These are phyloP conservation scores for Arthrobotrys iridis DNA, from an alignment of 2,329 filamentous ascomycete species.

Conservation along the genomic window DNA sequence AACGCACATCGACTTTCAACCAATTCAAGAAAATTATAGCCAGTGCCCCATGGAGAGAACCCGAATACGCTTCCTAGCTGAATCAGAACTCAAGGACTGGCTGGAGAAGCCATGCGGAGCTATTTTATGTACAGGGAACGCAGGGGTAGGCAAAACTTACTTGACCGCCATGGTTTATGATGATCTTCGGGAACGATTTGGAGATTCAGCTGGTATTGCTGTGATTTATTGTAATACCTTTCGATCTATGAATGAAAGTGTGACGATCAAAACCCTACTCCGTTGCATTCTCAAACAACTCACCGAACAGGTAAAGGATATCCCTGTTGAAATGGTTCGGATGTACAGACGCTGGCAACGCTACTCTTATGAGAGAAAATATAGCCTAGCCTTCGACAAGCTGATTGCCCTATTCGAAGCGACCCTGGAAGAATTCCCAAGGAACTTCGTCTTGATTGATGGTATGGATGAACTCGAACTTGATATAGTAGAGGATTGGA, in stretches of 20 bases:
- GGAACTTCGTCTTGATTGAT: neutral
- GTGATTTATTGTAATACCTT: neutral
- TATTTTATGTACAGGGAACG: neutral
- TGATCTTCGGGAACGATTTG: neutral
- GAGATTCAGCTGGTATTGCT: neutral
- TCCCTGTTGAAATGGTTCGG: no score
- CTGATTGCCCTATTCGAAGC: neutral
- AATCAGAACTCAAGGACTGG: neutral
- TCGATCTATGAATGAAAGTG: neutral
- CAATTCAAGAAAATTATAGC: neutral
- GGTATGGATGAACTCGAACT: neutral
- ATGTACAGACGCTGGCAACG: no score
- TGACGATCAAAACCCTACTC: neutral
- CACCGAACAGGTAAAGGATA: neutral
- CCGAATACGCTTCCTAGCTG: neutral
- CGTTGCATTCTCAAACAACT: neutral
- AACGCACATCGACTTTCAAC: neutral
- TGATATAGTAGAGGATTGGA: neutral
- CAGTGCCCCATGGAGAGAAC: neutral
- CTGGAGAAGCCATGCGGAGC: neutral
- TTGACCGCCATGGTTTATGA: neutral
- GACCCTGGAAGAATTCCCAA: neutral
- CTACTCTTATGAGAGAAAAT: no score
- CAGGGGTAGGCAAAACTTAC: neutral
- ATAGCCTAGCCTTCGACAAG: neutral